Conservation (phyloP, 257 asterid genomes). For the Scutellaria barbata region DNA sequence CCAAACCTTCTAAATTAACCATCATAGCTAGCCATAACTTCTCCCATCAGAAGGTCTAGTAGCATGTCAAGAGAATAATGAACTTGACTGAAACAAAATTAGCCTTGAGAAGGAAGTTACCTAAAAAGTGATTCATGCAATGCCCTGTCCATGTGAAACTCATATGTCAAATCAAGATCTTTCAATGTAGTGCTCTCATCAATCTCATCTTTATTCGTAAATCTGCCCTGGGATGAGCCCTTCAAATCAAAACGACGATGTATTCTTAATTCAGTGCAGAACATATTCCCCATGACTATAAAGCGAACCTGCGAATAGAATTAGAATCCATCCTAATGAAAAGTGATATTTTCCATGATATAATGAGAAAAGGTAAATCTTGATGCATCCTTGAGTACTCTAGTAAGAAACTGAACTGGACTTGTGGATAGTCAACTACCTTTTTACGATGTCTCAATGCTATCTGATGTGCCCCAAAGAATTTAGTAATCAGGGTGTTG, state of each 20-base stretch:
- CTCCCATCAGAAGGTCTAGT: background rate
- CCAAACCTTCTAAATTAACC: slow-evolving; percentile 9
- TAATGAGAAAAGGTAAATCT: background rate
- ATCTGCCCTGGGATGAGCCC: slow-evolving; percentile 94
- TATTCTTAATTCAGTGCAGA: slow-evolving; percentile 87
- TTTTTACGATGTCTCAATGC: slow-evolving; percentile 68
- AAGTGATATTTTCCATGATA: slow-evolving; percentile 9
- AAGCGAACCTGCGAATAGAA: slow-evolving; percentile 79
- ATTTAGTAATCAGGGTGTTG: slow-evolving; percentile 92
- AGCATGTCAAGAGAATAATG: background rate
- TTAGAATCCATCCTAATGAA: slow-evolving; percentile 19
- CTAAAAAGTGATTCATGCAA: slow-evolving; percentile 77
- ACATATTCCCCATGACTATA: slow-evolving; percentile 99
- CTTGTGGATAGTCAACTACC: slow-evolving; percentile 50
- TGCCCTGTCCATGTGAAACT: slow-evolving; percentile 88
- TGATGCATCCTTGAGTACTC: slow-evolving; percentile 15
- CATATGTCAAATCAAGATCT: slow-evolving; percentile 90
- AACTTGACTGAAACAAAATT: slow-evolving; percentile 19
- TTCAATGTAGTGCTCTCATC: slow-evolving; percentile 85
- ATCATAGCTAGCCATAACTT: slow-evolving; percentile 10
- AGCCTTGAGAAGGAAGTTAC: slow-evolving; percentile 46
- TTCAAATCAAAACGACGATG: slow-evolving; percentile 96
- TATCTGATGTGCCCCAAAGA: slow-evolving; percentile 91
- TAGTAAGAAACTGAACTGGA: slow-evolving; percentile 30
- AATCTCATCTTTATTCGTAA: slow-evolving; percentile 73